phyloP scores from a whole-genome alignment of 1,284 basidiomycete genomes.

The Chondrostereum purpureum region DNA sequence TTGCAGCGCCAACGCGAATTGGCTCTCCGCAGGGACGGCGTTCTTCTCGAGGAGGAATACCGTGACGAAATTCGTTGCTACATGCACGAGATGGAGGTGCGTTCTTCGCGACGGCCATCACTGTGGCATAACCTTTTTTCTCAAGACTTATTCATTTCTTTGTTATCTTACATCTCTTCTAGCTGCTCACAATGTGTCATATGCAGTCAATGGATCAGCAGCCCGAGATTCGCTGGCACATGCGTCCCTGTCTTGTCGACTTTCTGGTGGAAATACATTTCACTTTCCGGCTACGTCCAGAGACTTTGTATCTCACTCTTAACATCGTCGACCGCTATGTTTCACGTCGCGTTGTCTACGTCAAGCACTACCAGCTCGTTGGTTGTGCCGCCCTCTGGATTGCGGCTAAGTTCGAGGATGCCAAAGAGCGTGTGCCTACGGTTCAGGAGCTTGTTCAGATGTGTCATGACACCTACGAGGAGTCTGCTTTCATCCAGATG shows the following conservation, averaged over 20 bases:
- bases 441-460: constrained; percentile 92
- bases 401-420: constrained; percentile 98
- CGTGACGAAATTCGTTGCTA: constrained; percentile 87
- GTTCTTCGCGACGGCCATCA: constrained; percentile 24
- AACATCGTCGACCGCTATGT: constrained; percentile 99
- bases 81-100: constrained; percentile 97
- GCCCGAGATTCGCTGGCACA: constrained; percentile 94
- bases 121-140: no score
- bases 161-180: no score
- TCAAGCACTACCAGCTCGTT: constrained; percentile 99
- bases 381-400: constrained; percentile 99
- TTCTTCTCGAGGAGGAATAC: constrained; percentile 89
- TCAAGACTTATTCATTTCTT: no score
- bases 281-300: constrained; percentile 91
- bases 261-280: constrained; percentile 99
- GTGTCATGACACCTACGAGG: constrained; percentile 93
- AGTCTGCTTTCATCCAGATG: constrained; percentile 95
- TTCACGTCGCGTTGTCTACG: constrained; percentile 96
- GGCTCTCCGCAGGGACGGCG: constrained; percentile 61
- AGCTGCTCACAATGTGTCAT: constrained; percentile 85
- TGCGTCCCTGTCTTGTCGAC: constrained; percentile 99
- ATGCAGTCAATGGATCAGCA: constrained; percentile 97
- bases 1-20: constrained; percentile 62
- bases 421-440: constrained; percentile 96
- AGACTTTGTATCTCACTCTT: constrained; percentile 96